phyloP scores from a whole-genome alignment of 768 basidiomycete genomes.

The Naganishia friedmannii region DNA sequence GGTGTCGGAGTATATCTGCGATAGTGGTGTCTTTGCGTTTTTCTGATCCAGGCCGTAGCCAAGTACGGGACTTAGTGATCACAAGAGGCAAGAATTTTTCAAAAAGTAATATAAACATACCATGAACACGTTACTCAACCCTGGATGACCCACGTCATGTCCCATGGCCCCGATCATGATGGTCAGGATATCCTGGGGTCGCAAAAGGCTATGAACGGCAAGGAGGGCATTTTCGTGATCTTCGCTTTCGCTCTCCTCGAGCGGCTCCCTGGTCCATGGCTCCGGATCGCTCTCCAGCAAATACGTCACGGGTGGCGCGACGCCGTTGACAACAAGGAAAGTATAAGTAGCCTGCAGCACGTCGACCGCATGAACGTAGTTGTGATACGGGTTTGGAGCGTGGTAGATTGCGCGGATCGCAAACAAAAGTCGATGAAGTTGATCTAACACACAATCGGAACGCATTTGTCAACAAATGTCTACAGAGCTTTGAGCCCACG shows the following conservation, averaged over 20 bases:
- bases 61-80: not conserved
- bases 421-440: conserved; percentile 72
- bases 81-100: not conserved
- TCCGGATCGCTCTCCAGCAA: conserved; percentile 54
- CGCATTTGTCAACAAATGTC: not conserved
- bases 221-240: conserved; percentile 34
- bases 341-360: conserved; percentile 89
- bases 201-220: conserved; percentile 50
- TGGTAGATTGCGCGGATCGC: conserved; percentile 92
- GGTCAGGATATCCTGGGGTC: conserved; percentile 73
- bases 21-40: conserved; percentile 87
- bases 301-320: conserved; percentile 73
- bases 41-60: conserved; percentile 58
- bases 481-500: not conserved
- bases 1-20: conserved; percentile 79
- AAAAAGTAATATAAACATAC: conserved; percentile 55
- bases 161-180: conserved; percentile 90
- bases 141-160: conserved; percentile 96
- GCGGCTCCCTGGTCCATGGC: conserved; percentile 40
- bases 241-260: conserved; percentile 30
- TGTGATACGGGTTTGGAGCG: conserved; percentile 89
- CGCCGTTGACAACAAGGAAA: conserved; percentile 72
- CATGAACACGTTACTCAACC: conserved; percentile 90
- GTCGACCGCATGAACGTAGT: conserved; percentile 93
- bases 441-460: conserved; percentile 56